Evolutionary conservation across 139 green algal species (phyloP), one percentile per base, ranked within the genome.

Genomic region (Chlamydomonas sphaeroides): DNA sequence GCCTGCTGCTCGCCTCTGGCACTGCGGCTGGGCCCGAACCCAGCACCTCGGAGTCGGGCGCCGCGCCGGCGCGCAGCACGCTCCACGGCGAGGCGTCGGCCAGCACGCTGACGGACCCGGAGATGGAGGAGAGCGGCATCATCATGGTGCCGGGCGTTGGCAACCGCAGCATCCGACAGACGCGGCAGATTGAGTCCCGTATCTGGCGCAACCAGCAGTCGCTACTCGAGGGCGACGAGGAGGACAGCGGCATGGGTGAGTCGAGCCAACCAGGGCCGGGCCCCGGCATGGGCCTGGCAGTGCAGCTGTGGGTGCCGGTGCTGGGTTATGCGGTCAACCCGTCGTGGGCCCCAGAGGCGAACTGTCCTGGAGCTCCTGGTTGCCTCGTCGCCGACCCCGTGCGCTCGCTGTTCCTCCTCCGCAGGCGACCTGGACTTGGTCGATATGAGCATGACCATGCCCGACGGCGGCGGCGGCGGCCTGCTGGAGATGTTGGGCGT

Each of bases 401-500:
- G 4, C 53, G 4, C 21, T 30, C 7, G 21, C 53, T 4, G 15
- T 61, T 6, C 18, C 25, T 72, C n/a, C n/a, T 39, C 36, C 57
- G 11, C 57, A 82, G 75, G 62, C 21, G 42, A 73, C n/a, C 30
- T 82, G n/a, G 75, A 82, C 32, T 33, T 82, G 42, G 41, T 82
- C 32, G 77, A 84, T 36, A 66, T 84, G 62, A 72, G 62, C 77
- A 66, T 65, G 48, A 39, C 48, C 2, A 21, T 26, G 5, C 48
- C 35, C 30, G 49, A 74, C 35, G 65, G 65, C 36, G 57, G 11
- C 11, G 57, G 11, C 11, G 56, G 65, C 63, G 77, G 65, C 65
- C 36, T 84, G 45, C 77, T 84, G 35, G 77, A 75, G 42, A 74
- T 74, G 63, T 48, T 84, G 14, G 77, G 77, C 1, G 77, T 63